Evolutionary conservation across 495 filamentous ascomycete genomes (phyloP).

Genomic region (Penicillium lagena): DNA sequence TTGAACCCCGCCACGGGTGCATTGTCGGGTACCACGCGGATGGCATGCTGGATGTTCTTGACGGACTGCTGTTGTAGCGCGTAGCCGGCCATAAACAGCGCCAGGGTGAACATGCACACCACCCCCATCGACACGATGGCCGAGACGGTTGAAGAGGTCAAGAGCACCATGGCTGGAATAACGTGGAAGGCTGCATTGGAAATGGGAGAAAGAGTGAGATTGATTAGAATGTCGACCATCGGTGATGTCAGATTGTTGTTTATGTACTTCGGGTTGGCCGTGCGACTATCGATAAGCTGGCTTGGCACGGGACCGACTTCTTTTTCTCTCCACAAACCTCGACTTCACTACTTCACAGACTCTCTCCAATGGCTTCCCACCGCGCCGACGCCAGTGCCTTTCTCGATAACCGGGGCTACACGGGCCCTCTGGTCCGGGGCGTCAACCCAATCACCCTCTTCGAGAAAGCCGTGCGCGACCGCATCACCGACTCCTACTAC

Average conservation of each 20-base stretch:
- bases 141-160: constrained; percentile 40
- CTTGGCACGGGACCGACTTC: constrained; percentile 18
- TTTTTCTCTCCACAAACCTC: constrained; percentile 1
- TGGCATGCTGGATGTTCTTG: constrained; percentile 50
- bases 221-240: constrained; percentile 12
- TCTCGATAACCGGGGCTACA: constrained; percentile 74
- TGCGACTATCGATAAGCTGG: constrained; percentile 39
- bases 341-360: background rate
- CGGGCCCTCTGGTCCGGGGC: constrained; percentile 61
- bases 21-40: constrained; percentile 35
- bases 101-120: constrained; percentile 53
- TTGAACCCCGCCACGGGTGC: constrained; percentile 3
- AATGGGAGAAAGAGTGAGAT: constrained; percentile 1
- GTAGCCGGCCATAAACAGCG: constrained; percentile 67
- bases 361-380: constrained; percentile 40
- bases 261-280: constrained; percentile 26
- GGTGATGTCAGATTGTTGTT: constrained; percentile 15
- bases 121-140: constrained; percentile 38
- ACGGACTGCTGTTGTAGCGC: constrained; percentile 66
- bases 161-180: constrained; percentile 33
- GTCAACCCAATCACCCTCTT: constrained; percentile 85
- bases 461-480: constrained; percentile 88
- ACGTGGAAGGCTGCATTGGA: constrained; percentile 5
- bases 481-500: constrained; percentile 90
- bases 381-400: constrained; percentile 69